Evolutionary conservation across 768 basidiomycete species (phyloP).

Genomic region (Omphalotus guepiniiformis): DNA sequence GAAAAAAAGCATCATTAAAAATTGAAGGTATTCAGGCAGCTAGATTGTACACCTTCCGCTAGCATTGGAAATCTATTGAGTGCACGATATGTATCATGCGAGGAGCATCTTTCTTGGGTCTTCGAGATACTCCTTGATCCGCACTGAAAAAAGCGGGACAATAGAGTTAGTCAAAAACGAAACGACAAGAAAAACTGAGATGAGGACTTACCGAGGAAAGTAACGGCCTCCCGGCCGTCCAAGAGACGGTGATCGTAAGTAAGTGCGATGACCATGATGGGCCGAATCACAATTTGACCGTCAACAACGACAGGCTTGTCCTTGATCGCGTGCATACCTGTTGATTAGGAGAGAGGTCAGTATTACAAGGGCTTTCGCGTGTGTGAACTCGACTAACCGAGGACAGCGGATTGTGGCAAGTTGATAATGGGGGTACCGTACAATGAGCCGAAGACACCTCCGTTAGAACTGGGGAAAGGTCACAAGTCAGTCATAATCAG

Average conservation of each 20-base stretch:
- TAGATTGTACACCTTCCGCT: too few species aligned
- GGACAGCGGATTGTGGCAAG: constrained; percentile 89
- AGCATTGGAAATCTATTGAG: too few species aligned
- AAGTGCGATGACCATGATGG: constrained; percentile 92
- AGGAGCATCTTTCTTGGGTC: constrained; percentile 92
- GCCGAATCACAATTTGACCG: constrained; percentile 94
- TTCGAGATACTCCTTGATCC: constrained; percentile 91
- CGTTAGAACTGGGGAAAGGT: constrained; percentile 71
- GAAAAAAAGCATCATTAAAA: too few species aligned
- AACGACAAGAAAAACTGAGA: neutral
- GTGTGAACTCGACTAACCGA: too few species aligned
- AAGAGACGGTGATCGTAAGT: constrained; percentile 96
- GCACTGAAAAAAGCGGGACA: constrained; percentile 44
- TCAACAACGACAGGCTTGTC: constrained; percentile 87
- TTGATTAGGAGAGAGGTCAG: too few species aligned
- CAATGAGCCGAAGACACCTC: constrained; percentile 93
- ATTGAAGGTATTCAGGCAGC: too few species aligned
- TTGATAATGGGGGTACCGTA: constrained; percentile 99
- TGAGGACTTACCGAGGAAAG: constrained; percentile 82
- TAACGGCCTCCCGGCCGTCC: constrained; percentile 94
- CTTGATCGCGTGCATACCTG: constrained; percentile 94
- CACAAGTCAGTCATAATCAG: constrained; percentile 7
- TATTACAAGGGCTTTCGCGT: too few species aligned
- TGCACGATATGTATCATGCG: constrained; percentile 25
- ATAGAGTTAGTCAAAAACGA: constrained; percentile 4